These are phyloP conservation scores for Collybia mongolica DNA, from an alignment of 768 basidiomycete species.

Conservation along the genomic window DNA sequence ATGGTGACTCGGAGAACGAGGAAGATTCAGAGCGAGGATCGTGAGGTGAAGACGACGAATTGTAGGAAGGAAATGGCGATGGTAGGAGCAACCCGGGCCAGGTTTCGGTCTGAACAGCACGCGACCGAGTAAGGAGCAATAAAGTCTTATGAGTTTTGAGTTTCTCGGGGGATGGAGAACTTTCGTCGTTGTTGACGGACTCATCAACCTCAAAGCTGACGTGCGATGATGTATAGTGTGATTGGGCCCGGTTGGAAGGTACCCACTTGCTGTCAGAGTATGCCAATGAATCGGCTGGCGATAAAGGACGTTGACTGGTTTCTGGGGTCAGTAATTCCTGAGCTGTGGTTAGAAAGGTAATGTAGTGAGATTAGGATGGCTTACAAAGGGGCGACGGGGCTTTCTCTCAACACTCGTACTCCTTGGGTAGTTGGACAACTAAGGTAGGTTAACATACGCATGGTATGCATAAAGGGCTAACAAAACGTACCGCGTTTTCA, in stretches of 20 bases:
- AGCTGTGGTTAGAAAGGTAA: background rate
- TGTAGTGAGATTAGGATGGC: slow-evolving; percentile 3
- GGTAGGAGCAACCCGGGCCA: slow-evolving; percentile 27
- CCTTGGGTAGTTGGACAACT: slow-evolving; percentile 10
- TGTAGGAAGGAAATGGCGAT: slow-evolving; percentile 33
- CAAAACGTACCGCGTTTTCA: slow-evolving; percentile 28
- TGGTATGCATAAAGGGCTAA: background rate
- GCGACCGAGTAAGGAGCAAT: slow-evolving; percentile 58
- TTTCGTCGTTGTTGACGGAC: slow-evolving; percentile 27
- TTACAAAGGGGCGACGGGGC: slow-evolving; percentile 19
- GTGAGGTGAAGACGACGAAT: slow-evolving; percentile 42
- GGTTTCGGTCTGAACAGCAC: slow-evolving; percentile 69
- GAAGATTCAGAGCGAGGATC: slow-evolving; percentile 77
- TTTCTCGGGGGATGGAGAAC: slow-evolving; percentile 28
- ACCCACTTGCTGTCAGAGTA: slow-evolving; percentile 31
- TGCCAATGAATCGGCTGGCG: slow-evolving; percentile 34
- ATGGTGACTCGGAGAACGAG: slow-evolving; percentile 54
- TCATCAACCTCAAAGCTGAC: slow-evolving; percentile 46
- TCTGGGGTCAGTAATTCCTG: slow-evolving; percentile 47
- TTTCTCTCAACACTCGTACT: slow-evolving; percentile 26
- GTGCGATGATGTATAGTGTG: slow-evolving; percentile 28
- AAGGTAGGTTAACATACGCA: too few species aligned
- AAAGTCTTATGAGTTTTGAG: slow-evolving; percentile 39
- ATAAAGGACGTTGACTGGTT: slow-evolving; percentile 39
- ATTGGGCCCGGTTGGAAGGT: slow-evolving; percentile 23